Evolutionary conservation across 139 green algal species (phyloP), one percentile per base, ranked within the genome.

Genomic region (Chlorella sp.): DNA sequence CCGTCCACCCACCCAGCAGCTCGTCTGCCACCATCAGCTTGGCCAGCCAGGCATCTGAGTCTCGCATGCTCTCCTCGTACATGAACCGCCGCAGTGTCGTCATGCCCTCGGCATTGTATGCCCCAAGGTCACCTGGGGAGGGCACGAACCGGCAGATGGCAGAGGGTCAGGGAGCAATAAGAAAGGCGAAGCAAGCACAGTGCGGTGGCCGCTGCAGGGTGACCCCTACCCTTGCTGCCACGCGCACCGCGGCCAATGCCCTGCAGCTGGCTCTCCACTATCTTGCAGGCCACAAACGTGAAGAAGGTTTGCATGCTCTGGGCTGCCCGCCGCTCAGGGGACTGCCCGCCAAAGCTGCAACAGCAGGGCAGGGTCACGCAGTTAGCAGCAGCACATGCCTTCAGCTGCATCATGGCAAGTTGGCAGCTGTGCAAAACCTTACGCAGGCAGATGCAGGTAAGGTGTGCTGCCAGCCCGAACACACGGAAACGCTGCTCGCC

Each of bases 201-300:
- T n/a, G n/a, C n/a, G n/a, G n/a, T n/a, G n/a, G n/a, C n/a, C n/a
- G n/a, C n/a, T n/a, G n/a, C n/a, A n/a, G n/a, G n/a, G n/a, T n/a
- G n/a, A n/a, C n/a, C n/a, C n/a, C n/a, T n/a, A n/a, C n/a, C n/a
- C n/a, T n/a, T n/a, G n/a, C 44, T 51, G 44, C 6, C 51, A 60
- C 15, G 13, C 51, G 51, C 51, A 60, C 51, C 91, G 1, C 92
- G 67, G 5, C 94, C 94, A 12, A 72, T 89, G n/a, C 94, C 94
- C 56, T 97, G 91, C 44, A 97, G 79, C 87, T 97, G 94, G 1
- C 86, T 86, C n/a, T 96, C 41, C 11, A 96, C 88, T 26, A 94
- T 81, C 69, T 90, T 94, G 39, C 73, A 89, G 0, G 94, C 91
- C 0, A 93, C 82, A 83, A 98, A 97, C 0, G 95, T 98, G 51